These are phyloP conservation scores for Hura crepitans DNA, from an alignment of 441 rosid species.

Conservation along the genomic window DNA sequence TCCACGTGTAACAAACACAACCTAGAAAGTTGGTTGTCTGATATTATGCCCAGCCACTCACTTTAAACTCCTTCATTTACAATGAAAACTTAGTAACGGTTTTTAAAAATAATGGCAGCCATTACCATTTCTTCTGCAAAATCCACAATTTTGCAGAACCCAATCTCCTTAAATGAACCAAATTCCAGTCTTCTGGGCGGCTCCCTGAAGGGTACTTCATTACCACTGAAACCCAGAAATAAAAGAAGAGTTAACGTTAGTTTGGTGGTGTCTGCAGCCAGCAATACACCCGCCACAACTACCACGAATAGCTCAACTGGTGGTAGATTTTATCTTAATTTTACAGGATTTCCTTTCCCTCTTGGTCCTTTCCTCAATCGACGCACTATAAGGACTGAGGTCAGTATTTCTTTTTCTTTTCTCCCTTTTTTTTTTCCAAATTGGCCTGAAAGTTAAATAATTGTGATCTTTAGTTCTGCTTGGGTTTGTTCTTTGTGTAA, in stretches of 20 bases:
- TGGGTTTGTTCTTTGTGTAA: neutral
- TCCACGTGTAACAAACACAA: conserved; percentile 51
- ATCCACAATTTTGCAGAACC: conserved; percentile 41
- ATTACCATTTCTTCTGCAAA: conserved; percentile 52
- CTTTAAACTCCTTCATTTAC: neutral
- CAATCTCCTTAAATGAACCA: conserved; percentile 33
- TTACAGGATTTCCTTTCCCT: conserved; percentile 95
- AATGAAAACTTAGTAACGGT: neutral
- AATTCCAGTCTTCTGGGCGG: conserved; percentile 42
- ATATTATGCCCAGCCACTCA: neutral
- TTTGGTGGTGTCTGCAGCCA: conserved; percentile 54
- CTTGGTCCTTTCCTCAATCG: conserved; percentile 95
- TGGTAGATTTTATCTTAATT: conserved; percentile 69
- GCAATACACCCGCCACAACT: conserved; percentile 28
- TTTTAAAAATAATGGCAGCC: conserved; percentile 48
- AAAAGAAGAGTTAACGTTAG: conserved; percentile 30
- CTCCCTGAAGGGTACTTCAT: conserved; percentile 35
- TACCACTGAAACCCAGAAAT: conserved; percentile 39
- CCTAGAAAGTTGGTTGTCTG: conserved; percentile 29
- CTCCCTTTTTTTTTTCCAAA: too few relatives aligned
- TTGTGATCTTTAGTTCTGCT: neutral
- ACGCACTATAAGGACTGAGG: conserved; percentile 84
- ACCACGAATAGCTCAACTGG: conserved; percentile 26
- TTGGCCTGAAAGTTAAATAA: neutral
- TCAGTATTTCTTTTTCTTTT: conserved; percentile 29